These are phyloP conservation scores for Ocimum tenuiflorum DNA, from an alignment of 257 asterid genomes.

Conservation along the genomic window DNA sequence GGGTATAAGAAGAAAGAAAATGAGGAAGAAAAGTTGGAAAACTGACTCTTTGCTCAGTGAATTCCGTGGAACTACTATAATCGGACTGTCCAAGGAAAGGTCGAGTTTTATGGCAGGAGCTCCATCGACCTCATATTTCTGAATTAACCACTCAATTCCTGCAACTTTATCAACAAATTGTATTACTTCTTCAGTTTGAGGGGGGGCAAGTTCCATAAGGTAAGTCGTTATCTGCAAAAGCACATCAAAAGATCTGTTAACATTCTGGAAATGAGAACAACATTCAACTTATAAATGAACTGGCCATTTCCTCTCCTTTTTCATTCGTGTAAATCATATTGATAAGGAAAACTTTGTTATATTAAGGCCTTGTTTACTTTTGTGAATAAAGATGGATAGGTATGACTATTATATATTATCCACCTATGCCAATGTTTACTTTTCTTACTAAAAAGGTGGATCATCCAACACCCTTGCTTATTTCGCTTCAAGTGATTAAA, in stretches of 20 bases:
- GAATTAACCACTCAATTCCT: slow-evolving; percentile 97
- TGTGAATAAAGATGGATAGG: not conserved
- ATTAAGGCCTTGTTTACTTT: slow-evolving; percentile 7
- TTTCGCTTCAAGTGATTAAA: not conserved
- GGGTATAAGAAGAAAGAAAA: not conserved
- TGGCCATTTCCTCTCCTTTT: not conserved
- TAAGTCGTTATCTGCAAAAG: slow-evolving; percentile 74
- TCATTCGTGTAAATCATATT: not conserved
- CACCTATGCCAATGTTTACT: not conserved
- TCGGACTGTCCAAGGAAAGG: slow-evolving; percentile 86
- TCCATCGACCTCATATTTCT: slow-evolving; percentile 94
- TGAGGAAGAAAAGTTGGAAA: slow-evolving; percentile 8
- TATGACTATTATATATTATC: not conserved
- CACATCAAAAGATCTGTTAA: slow-evolving; percentile 19
- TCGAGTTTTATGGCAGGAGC: slow-evolving; percentile 92
- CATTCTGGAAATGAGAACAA: slow-evolving; percentile 2
- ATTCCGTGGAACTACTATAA: slow-evolving; percentile 83
- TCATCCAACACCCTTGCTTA: not conserved
- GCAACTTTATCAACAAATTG: slow-evolving; percentile 95
- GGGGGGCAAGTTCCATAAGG: slow-evolving; percentile 96
- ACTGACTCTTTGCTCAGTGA: slow-evolving; percentile 92
- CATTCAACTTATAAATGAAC: slow-evolving; percentile 3
- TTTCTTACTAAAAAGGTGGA: not conserved
- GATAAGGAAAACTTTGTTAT: not conserved
- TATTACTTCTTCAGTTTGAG: slow-evolving; percentile 92